phyloP scores from a whole-genome alignment of 192 early-diverging fungal species.

The Linnemannia elongata region DNA sequence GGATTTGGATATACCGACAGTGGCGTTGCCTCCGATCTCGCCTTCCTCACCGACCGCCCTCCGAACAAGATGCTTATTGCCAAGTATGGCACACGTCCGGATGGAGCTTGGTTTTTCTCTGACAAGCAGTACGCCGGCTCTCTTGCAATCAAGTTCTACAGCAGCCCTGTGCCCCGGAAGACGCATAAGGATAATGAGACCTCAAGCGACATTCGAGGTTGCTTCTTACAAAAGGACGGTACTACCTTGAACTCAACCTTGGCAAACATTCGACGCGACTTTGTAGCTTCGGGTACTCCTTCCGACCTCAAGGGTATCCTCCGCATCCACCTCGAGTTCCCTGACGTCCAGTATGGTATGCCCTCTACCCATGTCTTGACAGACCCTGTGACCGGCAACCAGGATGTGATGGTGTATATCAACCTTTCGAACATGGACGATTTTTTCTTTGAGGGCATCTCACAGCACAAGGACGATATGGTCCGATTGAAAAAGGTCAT shows the following conservation, averaged over 20 bases:
- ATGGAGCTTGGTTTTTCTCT: conserved; percentile 35
- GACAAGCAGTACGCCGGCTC: conserved; percentile 33
- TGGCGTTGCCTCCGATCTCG: conserved; percentile 21
- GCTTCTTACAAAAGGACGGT: conserved; percentile 31
- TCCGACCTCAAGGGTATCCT: conserved; percentile 21
- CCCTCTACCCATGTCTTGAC: conserved; percentile 14
- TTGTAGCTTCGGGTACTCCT: conserved; percentile 13
- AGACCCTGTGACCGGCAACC: background rate
- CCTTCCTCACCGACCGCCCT: conserved; percentile 33
- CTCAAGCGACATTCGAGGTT: conserved; percentile 34
- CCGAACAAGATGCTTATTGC: conserved; percentile 30
- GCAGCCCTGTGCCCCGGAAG: background rate
- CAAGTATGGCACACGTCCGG: conserved; percentile 19
- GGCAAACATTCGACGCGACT: background rate
- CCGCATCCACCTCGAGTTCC: conserved; percentile 35
- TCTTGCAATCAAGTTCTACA: conserved; percentile 37
- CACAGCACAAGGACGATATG: conserved; percentile 8
- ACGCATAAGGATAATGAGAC: conserved; percentile 13
- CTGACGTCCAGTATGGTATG: background rate
- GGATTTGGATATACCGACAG: conserved; percentile 8
- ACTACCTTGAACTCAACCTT: background rate
- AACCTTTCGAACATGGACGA: conserved; percentile 27
- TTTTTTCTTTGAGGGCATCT: conserved; percentile 29
- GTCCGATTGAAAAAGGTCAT: conserved; percentile 6
- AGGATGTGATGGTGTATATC: conserved; percentile 38